Conservation (phyloP, 441 rosid species). For the Dalechampia spathulata region DNA sequence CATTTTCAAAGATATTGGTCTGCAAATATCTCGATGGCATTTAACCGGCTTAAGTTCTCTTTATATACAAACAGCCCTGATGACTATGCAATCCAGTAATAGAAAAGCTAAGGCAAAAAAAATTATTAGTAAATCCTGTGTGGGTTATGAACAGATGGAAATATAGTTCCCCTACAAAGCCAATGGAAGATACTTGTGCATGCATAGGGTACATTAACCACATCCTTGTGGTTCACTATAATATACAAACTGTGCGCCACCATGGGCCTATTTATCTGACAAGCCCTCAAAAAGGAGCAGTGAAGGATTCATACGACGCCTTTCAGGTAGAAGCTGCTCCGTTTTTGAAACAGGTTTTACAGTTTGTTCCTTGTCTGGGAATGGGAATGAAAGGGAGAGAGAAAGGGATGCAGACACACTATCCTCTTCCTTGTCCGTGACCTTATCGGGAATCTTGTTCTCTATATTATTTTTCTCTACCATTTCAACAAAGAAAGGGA, state of each 20-base stretch:
- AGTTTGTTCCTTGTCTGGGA: conserved; percentile 38
- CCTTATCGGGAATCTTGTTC: conserved; percentile 30
- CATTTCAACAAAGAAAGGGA: conserved; percentile 46
- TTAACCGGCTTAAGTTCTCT: conserved; percentile 36
- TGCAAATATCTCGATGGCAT: conserved; percentile 27
- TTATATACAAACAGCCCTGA: conserved; percentile 51
- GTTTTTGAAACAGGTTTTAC: conserved; percentile 43
- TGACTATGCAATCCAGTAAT: conserved; percentile 37
- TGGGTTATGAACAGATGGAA: conserved; percentile 52
- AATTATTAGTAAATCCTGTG: conserved; percentile 30
- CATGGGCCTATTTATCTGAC: conserved; percentile 35
- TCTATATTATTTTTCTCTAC: conserved; percentile 29
- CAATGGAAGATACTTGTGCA: conserved; percentile 27
- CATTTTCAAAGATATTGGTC: conserved; percentile 12
- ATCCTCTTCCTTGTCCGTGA: conserved; percentile 36
- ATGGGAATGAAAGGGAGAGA: conserved; percentile 76
- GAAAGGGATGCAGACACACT: conserved; percentile 78
- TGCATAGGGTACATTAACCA: conserved; percentile 22
- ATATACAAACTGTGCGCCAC: conserved; percentile 25
- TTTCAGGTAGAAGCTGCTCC: conserved; percentile 56
- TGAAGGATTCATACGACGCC: conserved; percentile 55
- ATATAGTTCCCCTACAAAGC: conserved; percentile 21
- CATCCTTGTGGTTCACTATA: conserved; percentile 25
- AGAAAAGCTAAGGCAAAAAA: conserved; percentile 9
- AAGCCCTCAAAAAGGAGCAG: conserved; percentile 66